phyloP scores from a whole-genome alignment of 2,329 filamentous ascomycete genomes.

The Cladophialophora bantiana region DNA sequence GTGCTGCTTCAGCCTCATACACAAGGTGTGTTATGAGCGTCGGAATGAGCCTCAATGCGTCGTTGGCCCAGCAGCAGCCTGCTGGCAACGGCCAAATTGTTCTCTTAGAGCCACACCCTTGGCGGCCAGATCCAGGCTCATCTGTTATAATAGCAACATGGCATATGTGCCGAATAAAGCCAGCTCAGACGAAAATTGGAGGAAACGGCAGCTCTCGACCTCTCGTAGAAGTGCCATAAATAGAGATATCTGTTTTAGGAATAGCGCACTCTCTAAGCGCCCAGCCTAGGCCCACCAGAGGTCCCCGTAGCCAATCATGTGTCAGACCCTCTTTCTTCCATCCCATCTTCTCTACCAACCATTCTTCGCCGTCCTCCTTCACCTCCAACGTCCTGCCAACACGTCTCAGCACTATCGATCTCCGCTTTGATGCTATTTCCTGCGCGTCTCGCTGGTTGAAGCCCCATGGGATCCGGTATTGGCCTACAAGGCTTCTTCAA shows the following conservation, averaged over 20 bases:
- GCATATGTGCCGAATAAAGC: not conserved
- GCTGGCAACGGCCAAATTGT: not conserved
- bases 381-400: slow-evolving; percentile 28
- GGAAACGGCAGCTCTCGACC: not conserved
- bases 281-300: not conserved
- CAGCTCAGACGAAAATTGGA: not conserved
- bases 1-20: slow-evolving; percentile 17
- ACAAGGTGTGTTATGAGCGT: slow-evolving; percentile 11
- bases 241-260: slow-evolving; percentile 3
- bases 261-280: slow-evolving; percentile 6
- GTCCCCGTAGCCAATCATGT: slow-evolving; percentile 6
- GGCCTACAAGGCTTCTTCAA: slow-evolving; percentile 18
- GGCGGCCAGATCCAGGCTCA: slow-evolving; percentile 10
- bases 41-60: not conserved
- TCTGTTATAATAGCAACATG: not conserved
- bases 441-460: slow-evolving; percentile 32
- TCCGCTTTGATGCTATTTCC: slow-evolving; percentile 27
- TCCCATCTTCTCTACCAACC: slow-evolving; percentile 27
- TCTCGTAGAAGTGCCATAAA: slow-evolving; percentile 1
- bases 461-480: slow-evolving; percentile 19
- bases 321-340: not conserved
- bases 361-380: slow-evolving; percentile 10
- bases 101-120: slow-evolving; percentile 9
- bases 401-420: slow-evolving; percentile 33
- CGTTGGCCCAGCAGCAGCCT: not conserved